A percentile compares a stretch with the other conserved stretches of the same genome.
Evolutionary conservation across 2,329 filamentous ascomycete species (phyloP).

Genomic region (Zasmidium citrigriseum): DNA sequence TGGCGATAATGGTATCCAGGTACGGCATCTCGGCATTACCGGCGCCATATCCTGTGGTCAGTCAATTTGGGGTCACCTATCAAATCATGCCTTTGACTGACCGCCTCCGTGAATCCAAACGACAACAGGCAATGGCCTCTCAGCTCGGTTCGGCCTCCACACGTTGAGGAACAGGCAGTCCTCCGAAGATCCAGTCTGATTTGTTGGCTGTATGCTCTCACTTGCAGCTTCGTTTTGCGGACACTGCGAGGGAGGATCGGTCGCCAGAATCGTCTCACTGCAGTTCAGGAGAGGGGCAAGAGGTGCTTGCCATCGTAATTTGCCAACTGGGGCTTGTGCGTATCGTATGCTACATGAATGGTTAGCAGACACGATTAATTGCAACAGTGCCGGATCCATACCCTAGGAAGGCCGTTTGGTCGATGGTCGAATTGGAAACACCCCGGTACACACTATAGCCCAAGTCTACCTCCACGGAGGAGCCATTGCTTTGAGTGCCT

Average conservation of each 20-base stretch:
- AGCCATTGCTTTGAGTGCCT: constrained; percentile 8
- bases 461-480: constrained; percentile 23
- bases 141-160: constrained; percentile 35
- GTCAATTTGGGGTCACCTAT: neutral
- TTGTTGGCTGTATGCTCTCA: neutral
- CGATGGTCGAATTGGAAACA: constrained; percentile 15
- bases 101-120: constrained; percentile 43
- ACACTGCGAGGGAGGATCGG: constrained; percentile 18
- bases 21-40: constrained; percentile 39
- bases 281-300: constrained; percentile 27
- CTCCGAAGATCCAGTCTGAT: constrained; percentile 28
- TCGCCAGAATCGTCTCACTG: constrained; percentile 21
- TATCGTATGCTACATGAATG: constrained; percentile 26
- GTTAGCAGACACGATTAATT: neutral
- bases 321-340: constrained; percentile 25
- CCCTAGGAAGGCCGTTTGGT: constrained; percentile 25
- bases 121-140: constrained; percentile 38
- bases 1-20: constrained; percentile 45
- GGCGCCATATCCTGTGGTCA: constrained; percentile 35
- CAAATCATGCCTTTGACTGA: neutral
- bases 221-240: constrained; percentile 21
- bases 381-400: neutral
- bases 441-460: constrained; percentile 29
- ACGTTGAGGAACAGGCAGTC: constrained; percentile 40
- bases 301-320: constrained; percentile 31